Percentiles rank a stretch among this genome's conserved stretches.
Conservation (phyloP, 2,329 filamentous ascomycete genomes). For the Ophiosphaerella herpotricha region DNA sequence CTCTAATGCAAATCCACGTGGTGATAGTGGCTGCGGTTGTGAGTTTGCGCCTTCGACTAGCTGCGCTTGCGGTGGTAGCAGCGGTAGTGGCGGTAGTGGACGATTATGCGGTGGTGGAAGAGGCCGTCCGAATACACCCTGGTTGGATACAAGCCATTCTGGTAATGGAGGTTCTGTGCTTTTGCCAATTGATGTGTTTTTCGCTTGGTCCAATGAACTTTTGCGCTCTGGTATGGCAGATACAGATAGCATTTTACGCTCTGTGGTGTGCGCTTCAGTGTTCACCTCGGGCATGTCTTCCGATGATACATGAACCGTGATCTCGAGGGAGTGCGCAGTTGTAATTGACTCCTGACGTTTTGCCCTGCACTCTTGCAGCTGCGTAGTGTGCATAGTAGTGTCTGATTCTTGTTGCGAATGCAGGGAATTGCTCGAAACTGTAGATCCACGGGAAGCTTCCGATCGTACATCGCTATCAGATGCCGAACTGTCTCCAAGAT, state of each 20-base stretch:
- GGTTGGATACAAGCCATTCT: conserved; percentile 17
- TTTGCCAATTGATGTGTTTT: neutral
- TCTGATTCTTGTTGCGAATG: conserved; percentile 32
- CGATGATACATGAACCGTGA: conserved; percentile 22
- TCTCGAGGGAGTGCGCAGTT: conserved; percentile 29
- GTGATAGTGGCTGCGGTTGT: conserved; percentile 21
- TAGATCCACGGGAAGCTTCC: conserved; percentile 17
- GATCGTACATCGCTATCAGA: conserved; percentile 24
- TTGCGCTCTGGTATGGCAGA: conserved; percentile 9
- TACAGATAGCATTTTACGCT: conserved; percentile 8
- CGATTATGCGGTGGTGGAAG: conserved; percentile 24
- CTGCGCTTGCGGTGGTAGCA: conserved; percentile 10
- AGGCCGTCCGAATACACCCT: conserved; percentile 11
- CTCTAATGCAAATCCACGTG: neutral
- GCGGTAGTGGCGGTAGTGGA: conserved; percentile 27
- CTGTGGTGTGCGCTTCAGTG: conserved; percentile 18
- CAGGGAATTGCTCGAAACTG: conserved; percentile 19
- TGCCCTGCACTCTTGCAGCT: conserved; percentile 31
- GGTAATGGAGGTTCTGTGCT: conserved; percentile 2
- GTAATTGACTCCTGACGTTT: neutral
- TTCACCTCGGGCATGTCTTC: conserved; percentile 29
- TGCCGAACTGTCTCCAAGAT: conserved; percentile 18
- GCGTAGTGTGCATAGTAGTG: conserved; percentile 7
- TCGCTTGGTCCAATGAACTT: conserved; percentile 2
- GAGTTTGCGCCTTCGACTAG: conserved; percentile 13